Base-by-base conservation (phyloP, 805 yeast species). In the Candida tammaniensis region DNA sequence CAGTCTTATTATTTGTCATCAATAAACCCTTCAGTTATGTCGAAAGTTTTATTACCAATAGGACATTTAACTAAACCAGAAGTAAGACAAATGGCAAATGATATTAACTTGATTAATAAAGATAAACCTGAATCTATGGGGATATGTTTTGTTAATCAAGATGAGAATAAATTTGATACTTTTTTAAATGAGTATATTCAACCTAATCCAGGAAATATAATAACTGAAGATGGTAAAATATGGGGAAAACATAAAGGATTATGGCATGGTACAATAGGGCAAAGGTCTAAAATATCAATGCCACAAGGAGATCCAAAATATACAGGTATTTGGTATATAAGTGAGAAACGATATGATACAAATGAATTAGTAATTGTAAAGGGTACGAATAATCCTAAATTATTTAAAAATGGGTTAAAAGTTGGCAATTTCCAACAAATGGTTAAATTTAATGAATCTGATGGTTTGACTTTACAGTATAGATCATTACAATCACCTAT, bases 181-280 rank as follows among this genome's bases (percentile, higher is more conserved):
- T 93, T 93, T 49, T 59, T 91, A 18, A 68, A 72, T 38, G 91
- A 88, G 44, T 93, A 82, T 50, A 66, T 91, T 3, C 74, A 70
- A 9, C 80, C 83, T 1, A 68, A 68, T 5, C 87, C 87, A 1
- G 98, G 98, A 0, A 72, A 84, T 40, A 77, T 93, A 7, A 69
- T 86, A n/a, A 82, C 89, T 0, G 76, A 72, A 37, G 82, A 77
- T 36, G 95, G 95, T 4, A 64, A 60, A 33, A 68, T 77, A 0
- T 87, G 93, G 77, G 98, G 96, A 0, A 48, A 57, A 30, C 98
- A 93, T 56, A 62, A 72, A 17, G 98, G 98, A 0, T 54, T 93
- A 7, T 93, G 98, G 98, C 78, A 84, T 30, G 91, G 86, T n/a
- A 93, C 98, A 0, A 78, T 91, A 15, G 98, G 98, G 0, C 98